phyloP scores from a whole-genome alignment of 1,284 basidiomycete species.

The Pterulicium gracile region DNA sequence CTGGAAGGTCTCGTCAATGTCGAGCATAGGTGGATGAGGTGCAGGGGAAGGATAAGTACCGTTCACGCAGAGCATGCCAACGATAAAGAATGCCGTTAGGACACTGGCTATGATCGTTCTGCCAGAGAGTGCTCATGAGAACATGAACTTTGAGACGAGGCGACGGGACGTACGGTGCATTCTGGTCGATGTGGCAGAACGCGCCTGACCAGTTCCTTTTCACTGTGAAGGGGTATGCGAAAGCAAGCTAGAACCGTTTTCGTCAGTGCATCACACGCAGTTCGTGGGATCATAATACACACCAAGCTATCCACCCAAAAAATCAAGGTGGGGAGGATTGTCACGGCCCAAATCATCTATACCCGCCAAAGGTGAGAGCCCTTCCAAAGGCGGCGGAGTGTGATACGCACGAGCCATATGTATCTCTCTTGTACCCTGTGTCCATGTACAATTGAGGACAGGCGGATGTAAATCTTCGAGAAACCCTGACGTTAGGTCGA shows the following conservation, averaged over 20 bases:
- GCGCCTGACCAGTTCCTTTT: conserved; percentile 1
- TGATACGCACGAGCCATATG: conserved; percentile 2
- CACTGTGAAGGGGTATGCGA: conserved; percentile 2
- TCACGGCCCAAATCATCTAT: conserved; percentile 4
- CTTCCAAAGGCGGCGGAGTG: background rate
- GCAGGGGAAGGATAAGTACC: background rate
- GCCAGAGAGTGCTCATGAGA: background rate
- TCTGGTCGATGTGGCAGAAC: conserved; percentile 7
- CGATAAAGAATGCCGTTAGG: background rate
- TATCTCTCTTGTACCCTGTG: background rate
- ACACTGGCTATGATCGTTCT: background rate
- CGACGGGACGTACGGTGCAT: background rate
- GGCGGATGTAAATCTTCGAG: conserved; percentile 6
- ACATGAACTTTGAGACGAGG: background rate
- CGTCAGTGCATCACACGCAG: background rate
- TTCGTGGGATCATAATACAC: conserved; percentile 1
- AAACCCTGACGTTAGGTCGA: background rate
- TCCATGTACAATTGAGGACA: background rate
- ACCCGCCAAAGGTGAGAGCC: background rate
- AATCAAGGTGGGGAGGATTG: background rate
- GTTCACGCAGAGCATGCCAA: background rate
- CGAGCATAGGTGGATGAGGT: background rate
- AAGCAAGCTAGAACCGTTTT: conserved; percentile 3
- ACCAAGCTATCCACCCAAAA: conserved; percentile 8
- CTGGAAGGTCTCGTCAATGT: background rate